Percentiles rank a stretch among this genome's conserved stretches.
Evolutionary conservation across 345 rosid species (phyloP).

Genomic region (Dipteronia dyeriana): DNA sequence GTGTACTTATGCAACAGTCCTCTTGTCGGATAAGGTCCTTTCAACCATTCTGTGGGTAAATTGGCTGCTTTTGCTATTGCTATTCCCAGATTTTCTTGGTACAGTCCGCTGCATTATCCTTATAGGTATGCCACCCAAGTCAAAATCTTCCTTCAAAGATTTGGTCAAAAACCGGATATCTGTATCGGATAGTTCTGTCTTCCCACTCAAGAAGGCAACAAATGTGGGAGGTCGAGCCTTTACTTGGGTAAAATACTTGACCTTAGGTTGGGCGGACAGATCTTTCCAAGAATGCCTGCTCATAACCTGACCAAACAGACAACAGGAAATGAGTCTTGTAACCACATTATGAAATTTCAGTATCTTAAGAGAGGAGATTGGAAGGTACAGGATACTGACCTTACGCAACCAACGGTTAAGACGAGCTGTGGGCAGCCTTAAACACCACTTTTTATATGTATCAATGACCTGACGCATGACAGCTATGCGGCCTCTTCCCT

Average conservation of each 20-base stretch:
- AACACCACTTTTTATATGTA: constrained; percentile 86
- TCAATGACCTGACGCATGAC: constrained; percentile 76
- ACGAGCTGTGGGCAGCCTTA: constrained; percentile 80
- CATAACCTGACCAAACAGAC: constrained; percentile 57
- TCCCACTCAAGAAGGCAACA: constrained; percentile 80
- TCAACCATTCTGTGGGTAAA: constrained; percentile 28
- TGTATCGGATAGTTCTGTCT: constrained; percentile 59
- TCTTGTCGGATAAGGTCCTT: constrained; percentile 63
- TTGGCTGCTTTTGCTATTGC: constrained; percentile 32
- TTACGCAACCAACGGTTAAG: constrained; percentile 92
- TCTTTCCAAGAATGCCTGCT: constrained; percentile 99
- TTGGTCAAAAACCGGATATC: constrained; percentile 77
- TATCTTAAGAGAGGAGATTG: neutral
- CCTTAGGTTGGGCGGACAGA: constrained; percentile 80
- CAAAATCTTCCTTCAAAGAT: constrained; percentile 92
- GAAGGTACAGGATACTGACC: constrained; percentile 39
- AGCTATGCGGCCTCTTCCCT: constrained; percentile 74
- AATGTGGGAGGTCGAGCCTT: constrained; percentile 99
- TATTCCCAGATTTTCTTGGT: constrained; percentile 28
- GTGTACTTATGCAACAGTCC: constrained; percentile 27
- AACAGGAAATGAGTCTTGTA: neutral
- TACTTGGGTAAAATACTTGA: constrained; percentile 95
- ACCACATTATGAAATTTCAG: neutral
- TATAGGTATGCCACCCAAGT: constrained; percentile 89
- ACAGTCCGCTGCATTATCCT: constrained; percentile 76